Base-by-base conservation (phyloP, 2,329 filamentous ascomycete genomes). In the Waltergamsia citrina region DNA sequence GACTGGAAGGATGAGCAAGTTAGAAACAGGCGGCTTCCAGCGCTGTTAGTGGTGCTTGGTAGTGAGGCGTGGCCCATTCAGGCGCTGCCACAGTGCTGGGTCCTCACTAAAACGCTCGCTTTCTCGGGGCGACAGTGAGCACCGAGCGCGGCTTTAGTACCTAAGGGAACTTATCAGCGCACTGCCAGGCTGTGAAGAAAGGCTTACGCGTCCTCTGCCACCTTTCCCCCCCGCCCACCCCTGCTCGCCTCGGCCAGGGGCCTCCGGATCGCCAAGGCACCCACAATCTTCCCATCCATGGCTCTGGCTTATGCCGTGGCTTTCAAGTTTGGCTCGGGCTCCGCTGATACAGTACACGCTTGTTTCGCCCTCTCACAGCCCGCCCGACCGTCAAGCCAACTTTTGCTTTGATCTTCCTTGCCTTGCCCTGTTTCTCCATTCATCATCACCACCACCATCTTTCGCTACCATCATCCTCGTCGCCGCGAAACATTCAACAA, bases 171-270 rank as follows among this genome's bases (percentile, higher is more conserved):
- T n/a, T n/a, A n/a, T n/a, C n/a, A n/a, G n/a, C n/a, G n/a, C n/a
- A n/a, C 8, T 15, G 25, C 25, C 26, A 16, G 14, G 17, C 14
- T 16, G 26, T n/a, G 17, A 7, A n/a, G 12, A 26, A 12, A 31
- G n/a, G 33, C 33, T 35, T 35, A 35, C 33, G 33, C 33, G 33
- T 35, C 33, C 33, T 35, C 27, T 35, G 10, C 9, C 26, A 25
- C 33, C 11, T 14, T 18, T n/a, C n/a, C n/a, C 15, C 18, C 26
- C 17, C 26, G 26, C 17, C 24, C 26, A 30, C 24, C 33, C 33
- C 26, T 35, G 33, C 19, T 35, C 33, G 33, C 24, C 20, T 17
- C 17, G 22, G 21, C 33, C 19, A 21, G 14, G 14, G 16, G 15
- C 12, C 16, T 34, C 32, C 24, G 33, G 21, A 34, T 34, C 25